Conservation (phyloP, 2,329 filamentous ascomycete genomes). For the Cercospora berteroae region DNA sequence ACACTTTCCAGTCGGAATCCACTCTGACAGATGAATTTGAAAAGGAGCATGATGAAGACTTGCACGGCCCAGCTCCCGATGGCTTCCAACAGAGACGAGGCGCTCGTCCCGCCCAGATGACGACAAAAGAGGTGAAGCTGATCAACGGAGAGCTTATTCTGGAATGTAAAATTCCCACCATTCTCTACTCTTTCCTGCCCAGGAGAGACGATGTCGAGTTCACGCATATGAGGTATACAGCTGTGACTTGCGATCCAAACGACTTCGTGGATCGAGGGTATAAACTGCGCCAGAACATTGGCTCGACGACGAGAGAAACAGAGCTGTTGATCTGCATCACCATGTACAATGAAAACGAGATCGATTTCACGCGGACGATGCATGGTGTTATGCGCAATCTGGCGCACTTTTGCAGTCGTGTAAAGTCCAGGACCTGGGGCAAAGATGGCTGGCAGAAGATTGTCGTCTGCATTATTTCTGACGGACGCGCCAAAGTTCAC, state of each 20-base stretch:
- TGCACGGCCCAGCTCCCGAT: constrained; percentile 80
- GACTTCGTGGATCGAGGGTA: constrained; percentile 88
- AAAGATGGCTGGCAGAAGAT: constrained; percentile 99
- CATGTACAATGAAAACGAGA: constrained; percentile 99
- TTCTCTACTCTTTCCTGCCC: constrained; percentile 93
- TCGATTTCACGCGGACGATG: constrained; percentile 96
- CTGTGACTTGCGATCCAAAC: constrained; percentile 96
- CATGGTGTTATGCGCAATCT: constrained; percentile 99
- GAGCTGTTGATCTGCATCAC: constrained; percentile 96
- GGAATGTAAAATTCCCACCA: constrained; percentile 98
- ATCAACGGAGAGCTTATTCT: constrained; percentile 97
- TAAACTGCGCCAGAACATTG: constrained; percentile 88
- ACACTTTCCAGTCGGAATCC: constrained; percentile 61
- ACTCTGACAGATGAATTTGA: constrained; percentile 60
- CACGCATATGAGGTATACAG: constrained; percentile 97
- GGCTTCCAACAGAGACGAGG: constrained; percentile 85
- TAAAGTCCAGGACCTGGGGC: constrained; percentile 92
- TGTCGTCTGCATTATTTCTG: constrained; percentile 93
- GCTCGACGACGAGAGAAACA: constrained; percentile 78
- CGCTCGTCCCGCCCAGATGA: constrained; percentile 81
- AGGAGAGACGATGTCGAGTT: constrained; percentile 92
- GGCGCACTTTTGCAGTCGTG: constrained; percentile 88
- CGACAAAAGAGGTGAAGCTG: constrained; percentile 88
- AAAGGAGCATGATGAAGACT: constrained; percentile 54
- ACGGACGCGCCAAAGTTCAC: constrained; percentile 90